Base-by-base conservation (phyloP, 108 stramenopile species). In the Pseudonitzschia multiseries region DNA sequence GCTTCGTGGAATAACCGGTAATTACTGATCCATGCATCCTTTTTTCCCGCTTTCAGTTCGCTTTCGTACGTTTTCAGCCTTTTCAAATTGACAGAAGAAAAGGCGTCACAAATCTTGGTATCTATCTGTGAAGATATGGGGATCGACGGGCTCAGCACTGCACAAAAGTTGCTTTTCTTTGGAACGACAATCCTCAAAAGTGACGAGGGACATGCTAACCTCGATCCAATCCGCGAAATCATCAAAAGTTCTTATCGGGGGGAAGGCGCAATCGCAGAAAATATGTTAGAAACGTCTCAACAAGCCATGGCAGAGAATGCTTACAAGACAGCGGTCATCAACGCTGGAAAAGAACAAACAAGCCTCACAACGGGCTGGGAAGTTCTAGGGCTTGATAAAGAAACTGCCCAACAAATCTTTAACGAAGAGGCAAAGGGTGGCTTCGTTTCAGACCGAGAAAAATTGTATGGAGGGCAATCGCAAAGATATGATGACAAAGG, bases 81-180 rank as follows among this genome's bases (percentile, higher is more conserved):
- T 32, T 88, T 81, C 77, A 85, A 89, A 62, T 72, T 93, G 33
- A 68, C 87, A 1, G 94, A 95, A 62, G 85, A 81, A 40, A 78
- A 83, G 62, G 87, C 88, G n/a, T 90, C 87, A 42, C 70, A 89
- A 29, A 70, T 79, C 46, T 78, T 95, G 24, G 84, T 88, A 18
- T 73, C 81, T 1, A 62, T 84, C 13, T 86, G 87, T 63, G 32
- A 71, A 62, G 73, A 84, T 54, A 81, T 86, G 73, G 80, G 82
- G 2, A 74, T 74, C 21, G 82, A 85, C 21, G 77, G 78, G 64
- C 80, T 90, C 51, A 67, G 84, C 21, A 86, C 83, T 56, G 81
- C 87, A n/a, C 80, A 82, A n/a, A 90, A 93, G 65, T 73, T 93
- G 29, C 70, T 96, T 18, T 96, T 93, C 73, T 88, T 90, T 60